Evolutionary conservation across 164 flowering plant species (phyloP).

Genomic region (Piper betle): DNA sequence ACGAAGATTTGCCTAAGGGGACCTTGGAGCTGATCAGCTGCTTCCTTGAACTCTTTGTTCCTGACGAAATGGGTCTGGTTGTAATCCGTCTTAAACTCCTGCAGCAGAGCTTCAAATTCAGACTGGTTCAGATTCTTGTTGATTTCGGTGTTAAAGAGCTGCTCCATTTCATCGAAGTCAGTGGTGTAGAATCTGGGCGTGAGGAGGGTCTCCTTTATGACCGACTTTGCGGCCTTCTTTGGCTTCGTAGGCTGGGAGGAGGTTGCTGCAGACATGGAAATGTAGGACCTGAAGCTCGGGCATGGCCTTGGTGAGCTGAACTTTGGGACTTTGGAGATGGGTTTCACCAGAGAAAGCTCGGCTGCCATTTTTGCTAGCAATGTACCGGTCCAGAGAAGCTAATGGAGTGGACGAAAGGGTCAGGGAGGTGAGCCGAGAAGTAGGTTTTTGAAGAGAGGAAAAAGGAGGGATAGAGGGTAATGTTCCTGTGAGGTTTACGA

Average conservation of each 20-base stretch:
- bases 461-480: slow-evolving; percentile 6
- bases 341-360: slow-evolving; percentile 68
- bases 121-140: slow-evolving; percentile 72
- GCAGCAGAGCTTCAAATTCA: slow-evolving; percentile 81
- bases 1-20: slow-evolving; percentile 85
- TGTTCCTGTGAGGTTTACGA: slow-evolving; percentile 5
- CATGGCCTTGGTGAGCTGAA: slow-evolving; percentile 10
- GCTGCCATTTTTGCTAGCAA: slow-evolving; percentile 35
- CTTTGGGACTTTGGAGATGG: slow-evolving; percentile 46
- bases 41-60: slow-evolving; percentile 95
- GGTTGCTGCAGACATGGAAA: slow-evolving; percentile 45
- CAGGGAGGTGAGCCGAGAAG: slow-evolving; percentile 2
- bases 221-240: slow-evolving; percentile 36
- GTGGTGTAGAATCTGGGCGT: slow-evolving; percentile 97
- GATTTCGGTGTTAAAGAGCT: slow-evolving; percentile 80
- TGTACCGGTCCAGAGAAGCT: not conserved
- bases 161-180: slow-evolving; percentile 96
- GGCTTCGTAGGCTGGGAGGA: slow-evolving; percentile 13
- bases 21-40: slow-evolving; percentile 82
- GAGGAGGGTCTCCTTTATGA: slow-evolving; percentile 68
- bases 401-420: not conserved
- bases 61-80: slow-evolving; percentile 96
- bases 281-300: slow-evolving; percentile 5
- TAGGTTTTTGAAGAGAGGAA: slow-evolving; percentile 4
- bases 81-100: slow-evolving; percentile 94